Percentiles rank a stretch among this genome's conserved stretches.
phyloP scores from a whole-genome alignment of 441 rosid genomes.

The Euphorbia schlechtendalii region DNA sequence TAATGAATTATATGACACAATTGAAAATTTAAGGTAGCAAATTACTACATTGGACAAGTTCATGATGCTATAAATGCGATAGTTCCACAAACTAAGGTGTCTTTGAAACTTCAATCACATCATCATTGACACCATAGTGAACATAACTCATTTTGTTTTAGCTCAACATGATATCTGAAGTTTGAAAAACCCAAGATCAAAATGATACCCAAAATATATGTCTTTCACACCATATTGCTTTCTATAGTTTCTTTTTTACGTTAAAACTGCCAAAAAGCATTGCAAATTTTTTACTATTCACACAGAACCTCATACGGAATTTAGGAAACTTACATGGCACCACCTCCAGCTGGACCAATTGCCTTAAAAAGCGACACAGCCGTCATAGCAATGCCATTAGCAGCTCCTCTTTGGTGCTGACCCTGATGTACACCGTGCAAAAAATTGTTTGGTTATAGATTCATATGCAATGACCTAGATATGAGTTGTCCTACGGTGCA shows the following conservation, averaged over 20 bases:
- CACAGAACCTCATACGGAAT: neutral
- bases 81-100: too few species aligned
- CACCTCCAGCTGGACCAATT: conserved; percentile 66
- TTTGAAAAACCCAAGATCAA: neutral
- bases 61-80: too few species aligned
- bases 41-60: too few species aligned
- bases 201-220: neutral
- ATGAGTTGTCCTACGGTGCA: neutral
- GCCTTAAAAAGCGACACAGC: conserved; percentile 65
- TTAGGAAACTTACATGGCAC: conserved; percentile 39
- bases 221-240: neutral
- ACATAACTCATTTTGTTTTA: too few species aligned
- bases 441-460: neutral
- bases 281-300: neutral
- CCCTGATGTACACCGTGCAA: conserved; percentile 33
- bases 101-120: too few species aligned
- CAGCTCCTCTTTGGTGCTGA: conserved; percentile 82
- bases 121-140: too few species aligned
- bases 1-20: too few species aligned
- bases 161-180: neutral
- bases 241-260: too few species aligned
- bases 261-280: too few species aligned
- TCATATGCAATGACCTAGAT: neutral
- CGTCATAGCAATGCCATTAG: conserved; percentile 72
- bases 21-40: too few species aligned